These are phyloP conservation scores for Paulownia fortunei DNA, from an alignment of 257 asterid genomes.

Conservation along the genomic window DNA sequence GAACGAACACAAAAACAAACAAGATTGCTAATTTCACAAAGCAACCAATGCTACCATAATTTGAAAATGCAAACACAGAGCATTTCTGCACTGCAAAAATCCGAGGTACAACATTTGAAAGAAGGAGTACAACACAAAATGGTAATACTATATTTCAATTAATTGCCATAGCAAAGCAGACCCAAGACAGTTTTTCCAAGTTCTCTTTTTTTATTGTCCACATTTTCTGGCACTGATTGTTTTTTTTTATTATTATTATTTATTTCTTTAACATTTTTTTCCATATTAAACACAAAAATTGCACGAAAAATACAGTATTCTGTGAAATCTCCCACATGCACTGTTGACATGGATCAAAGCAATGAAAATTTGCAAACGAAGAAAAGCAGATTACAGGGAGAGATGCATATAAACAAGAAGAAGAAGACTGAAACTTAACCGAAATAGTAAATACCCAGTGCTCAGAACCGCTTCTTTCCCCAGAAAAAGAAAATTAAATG, in stretches of 20 bases:
- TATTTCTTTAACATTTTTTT: not conserved
- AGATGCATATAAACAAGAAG: no score
- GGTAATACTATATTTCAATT: not conserved
- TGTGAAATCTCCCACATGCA: not conserved
- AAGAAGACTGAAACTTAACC: no score
- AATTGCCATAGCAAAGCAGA: not conserved
- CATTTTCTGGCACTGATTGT: not conserved
- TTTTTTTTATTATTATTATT: not conserved
- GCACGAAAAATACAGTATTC: not conserved
- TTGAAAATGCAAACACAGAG: not conserved
- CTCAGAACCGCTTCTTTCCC: no score
- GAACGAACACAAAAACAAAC: not conserved
- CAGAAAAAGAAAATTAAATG: no score
- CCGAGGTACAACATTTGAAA: not conserved
- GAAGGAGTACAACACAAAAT: not conserved
- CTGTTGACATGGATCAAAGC: no score
- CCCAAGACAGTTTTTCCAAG: not conserved
- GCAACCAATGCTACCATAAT: not conserved
- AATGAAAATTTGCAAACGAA: no score
- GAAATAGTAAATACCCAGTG: no score
- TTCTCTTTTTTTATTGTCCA: not conserved
- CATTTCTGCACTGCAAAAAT: not conserved
- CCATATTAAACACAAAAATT: not conserved
- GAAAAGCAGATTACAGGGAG: no score
- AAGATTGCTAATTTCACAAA: not conserved